Base-by-base conservation (phyloP, 768 basidiomycete species). In the Clavulina sp. region DNA sequence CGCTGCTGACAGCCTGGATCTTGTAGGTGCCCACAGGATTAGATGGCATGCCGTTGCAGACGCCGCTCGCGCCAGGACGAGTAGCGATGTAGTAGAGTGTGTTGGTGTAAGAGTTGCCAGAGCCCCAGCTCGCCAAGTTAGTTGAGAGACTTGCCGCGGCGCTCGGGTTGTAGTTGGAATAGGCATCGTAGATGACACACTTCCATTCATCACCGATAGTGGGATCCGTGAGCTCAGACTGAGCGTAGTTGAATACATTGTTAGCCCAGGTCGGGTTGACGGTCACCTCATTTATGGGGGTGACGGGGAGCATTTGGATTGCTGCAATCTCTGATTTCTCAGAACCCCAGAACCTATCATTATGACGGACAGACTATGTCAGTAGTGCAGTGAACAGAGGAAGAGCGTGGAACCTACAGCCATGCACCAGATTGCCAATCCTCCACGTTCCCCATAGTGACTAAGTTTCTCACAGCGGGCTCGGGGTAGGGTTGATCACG, bases 281-380 rank as follows among this genome's bases (percentile, higher is more conserved):
- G 57, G 65, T 54, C 21, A 58, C 57, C 49, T 67, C 66, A 51
- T 66, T 65, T 48, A 64, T 59, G 16, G 65, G 66, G 0, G 65
- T 67, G 34, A 67, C 62, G 0, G 66, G 66, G 0, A 67, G 57
- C n/a, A 67, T 66, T 48, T 51, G 66, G 34, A 67, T 67, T 1
- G 65, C 63, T 23, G 64, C 62, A 21, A 65, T 66, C 57, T 67
- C 56, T 4, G 62, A 57, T 31, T 59, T 62, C 41, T 66, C 60
- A 28, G 56, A 56, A 1, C 66, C 66, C 66, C 66, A 66, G 54
- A 65, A 67, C 41, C 61, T 64, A n/a, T n/a, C n/a, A n/a, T n/a
- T n/a, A n/a, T n/a, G 19, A 5, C 5, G 5, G 44, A 5, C n/a
- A 46, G 9, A 46, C 9, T 9, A 24, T 28, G 26, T 16, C 6